Conservation (phyloP, 768 basidiomycete species). For the Rhizopogon vesiculosus region DNA sequence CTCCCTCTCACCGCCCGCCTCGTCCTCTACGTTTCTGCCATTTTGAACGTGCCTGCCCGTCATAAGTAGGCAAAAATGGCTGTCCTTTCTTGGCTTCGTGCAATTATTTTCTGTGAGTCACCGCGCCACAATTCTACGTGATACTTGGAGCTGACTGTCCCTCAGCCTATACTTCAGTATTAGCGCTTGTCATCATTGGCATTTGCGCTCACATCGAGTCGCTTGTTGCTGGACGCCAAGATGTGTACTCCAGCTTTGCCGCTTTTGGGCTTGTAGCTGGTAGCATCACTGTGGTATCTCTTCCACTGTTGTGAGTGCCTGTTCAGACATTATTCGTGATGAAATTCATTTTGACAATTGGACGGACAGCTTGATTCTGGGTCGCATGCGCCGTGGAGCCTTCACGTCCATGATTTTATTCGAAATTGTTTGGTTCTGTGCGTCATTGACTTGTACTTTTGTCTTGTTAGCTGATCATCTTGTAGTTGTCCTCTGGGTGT, state of each 20-base stretch:
- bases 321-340: background rate
- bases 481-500: slow-evolving; percentile 17
- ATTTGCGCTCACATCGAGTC: slow-evolving; percentile 15
- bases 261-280: slow-evolving; percentile 12
- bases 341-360: background rate
- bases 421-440: slow-evolving; percentile 22
- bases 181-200: slow-evolving; percentile 16
- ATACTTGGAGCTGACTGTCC: background rate
- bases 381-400: slow-evolving; percentile 1
- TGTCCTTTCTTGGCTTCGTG: slow-evolving; percentile 20
- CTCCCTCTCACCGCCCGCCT: background rate
- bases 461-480: background rate
- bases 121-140: background rate
- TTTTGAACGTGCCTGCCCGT: background rate
- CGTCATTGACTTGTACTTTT: background rate
- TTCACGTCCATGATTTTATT: slow-evolving; percentile 21
- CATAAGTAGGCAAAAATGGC: slow-evolving; percentile 11
- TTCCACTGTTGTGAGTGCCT: slow-evolving; percentile 20
- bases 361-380: slow-evolving; percentile 13
- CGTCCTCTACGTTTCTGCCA: background rate
- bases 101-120: slow-evolving; percentile 17
- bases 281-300: slow-evolving; percentile 13
- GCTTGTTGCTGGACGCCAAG: slow-evolving; percentile 4
- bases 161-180: slow-evolving; percentile 11
- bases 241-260: slow-evolving; percentile 4